These are phyloP conservation scores for Auricularia auricula-judae DNA, from an alignment of 768 basidiomycete genomes.

Conservation along the genomic window DNA sequence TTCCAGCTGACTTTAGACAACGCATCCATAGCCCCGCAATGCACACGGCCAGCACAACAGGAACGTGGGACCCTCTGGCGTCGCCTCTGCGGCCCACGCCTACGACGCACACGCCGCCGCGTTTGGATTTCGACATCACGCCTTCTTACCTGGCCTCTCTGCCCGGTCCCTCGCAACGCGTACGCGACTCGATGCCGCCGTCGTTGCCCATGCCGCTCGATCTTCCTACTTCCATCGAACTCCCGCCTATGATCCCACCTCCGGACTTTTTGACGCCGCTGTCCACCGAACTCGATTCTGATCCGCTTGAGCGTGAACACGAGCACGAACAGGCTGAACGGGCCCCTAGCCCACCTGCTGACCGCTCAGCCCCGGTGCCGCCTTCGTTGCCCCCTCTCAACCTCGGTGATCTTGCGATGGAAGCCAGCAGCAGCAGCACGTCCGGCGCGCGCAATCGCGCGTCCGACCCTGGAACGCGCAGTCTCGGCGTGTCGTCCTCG, in stretches of 20 bases:
- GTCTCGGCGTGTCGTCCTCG: neutral
- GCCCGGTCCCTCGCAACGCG: neutral
- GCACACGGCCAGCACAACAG: neutral
- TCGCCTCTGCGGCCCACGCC: neutral
- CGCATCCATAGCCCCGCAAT: neutral
- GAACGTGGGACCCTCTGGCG: neutral
- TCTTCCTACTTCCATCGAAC: neutral
- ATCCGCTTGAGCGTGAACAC: neutral
- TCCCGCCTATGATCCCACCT: neutral
- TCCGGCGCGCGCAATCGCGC: neutral
- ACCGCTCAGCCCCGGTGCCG: neutral
- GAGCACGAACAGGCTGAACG: neutral
- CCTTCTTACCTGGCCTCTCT: neutral
- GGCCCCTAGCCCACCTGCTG: neutral
- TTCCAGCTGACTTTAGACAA: neutral
- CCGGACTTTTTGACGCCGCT: neutral
- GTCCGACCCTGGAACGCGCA: neutral
- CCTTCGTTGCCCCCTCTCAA: neutral
- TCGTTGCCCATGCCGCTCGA: neutral
- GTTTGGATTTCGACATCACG: neutral
- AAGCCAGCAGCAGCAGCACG: neutral
- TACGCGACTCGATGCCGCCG: neutral
- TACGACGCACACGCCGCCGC: neutral
- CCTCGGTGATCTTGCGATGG: neutral
- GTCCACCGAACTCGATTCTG: neutral